Conservation (phyloP, 768 basidiomycete genomes). For the Coprinopsis marcescibilis region DNA sequence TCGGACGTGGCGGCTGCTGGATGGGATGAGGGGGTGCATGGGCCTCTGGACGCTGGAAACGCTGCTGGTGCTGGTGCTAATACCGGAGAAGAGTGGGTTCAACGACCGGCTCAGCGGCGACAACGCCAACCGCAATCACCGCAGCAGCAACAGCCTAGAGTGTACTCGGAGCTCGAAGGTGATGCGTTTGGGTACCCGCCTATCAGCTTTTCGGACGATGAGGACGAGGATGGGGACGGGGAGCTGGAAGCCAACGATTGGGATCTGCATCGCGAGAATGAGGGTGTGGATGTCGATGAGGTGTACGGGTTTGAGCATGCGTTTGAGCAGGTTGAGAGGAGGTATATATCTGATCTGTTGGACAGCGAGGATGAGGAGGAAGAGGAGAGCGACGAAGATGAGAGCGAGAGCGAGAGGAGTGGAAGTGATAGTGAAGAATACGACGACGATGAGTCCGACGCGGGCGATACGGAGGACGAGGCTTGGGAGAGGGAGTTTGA, state of each 20-base stretch:
- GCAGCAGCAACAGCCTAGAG: background rate
- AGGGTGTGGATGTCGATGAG: too few species aligned
- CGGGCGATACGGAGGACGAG: too few species aligned
- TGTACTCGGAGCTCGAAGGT: conserved; percentile 11
- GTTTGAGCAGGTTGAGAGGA: too few species aligned
- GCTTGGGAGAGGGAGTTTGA: background rate
- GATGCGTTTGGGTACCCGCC: conserved; percentile 8
- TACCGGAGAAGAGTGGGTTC: too few species aligned
- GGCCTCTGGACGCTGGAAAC: conserved; percentile 13
- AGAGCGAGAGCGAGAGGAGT: too few species aligned
- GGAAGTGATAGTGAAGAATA: too few species aligned
- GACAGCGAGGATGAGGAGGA: conserved; percentile 12
- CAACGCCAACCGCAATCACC: background rate
- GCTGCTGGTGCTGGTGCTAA: conserved; percentile 19
- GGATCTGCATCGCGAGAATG: conserved; percentile 5
- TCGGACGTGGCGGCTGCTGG: too few species aligned
- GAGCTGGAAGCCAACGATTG: conserved; percentile 10
- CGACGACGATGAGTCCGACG: too few species aligned
- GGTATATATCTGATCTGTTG: too few species aligned
- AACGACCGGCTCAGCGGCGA: too few species aligned
- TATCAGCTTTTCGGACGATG: background rate
- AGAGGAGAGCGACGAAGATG: conserved; percentile 12
- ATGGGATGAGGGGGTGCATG: conserved; percentile 27
- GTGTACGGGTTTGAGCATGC: too few species aligned
- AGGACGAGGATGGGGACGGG: conserved; percentile 3